Base-by-base conservation (phyloP, 2,329 filamentous ascomycete species). In the Nannizziopsis arthrosporioides region DNA sequence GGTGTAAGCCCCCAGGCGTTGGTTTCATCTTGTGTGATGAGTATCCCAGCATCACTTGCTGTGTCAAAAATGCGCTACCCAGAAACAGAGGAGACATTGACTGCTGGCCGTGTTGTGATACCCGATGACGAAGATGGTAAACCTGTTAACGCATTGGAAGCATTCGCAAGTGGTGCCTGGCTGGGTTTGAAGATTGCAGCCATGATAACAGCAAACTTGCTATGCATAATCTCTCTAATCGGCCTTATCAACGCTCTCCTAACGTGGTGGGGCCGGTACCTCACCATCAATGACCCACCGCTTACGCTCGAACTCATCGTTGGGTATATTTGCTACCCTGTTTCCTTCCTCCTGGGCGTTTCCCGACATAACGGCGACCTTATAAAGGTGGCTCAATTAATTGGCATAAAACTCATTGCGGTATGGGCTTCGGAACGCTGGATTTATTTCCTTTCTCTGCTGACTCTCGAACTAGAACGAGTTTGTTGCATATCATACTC, bases 21-120 rank as follows among this genome's bases (percentile, higher is more conserved):
- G 41, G 83, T 94, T 22, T 94, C 86, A 1, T 89, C 85, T 6
- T 94, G 88, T 62, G 88, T 94, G 64, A 95, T 95, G 89, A 89
- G 84, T 58, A 94, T 94, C 54, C 89, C 89, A 0, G 88, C 88
- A 1, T 93, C 87, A 2, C 75, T 95, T 11, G 88, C 88, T 44
- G 81, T 92, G 52, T 90, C 84, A 54, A 94, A 94, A 70, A 75
- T 94, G 58, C 83, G 89, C 49, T 94, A 84, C 64, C 89, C 89
- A 2, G 89, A 94, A 69, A 82, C 80, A 2, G 86, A 94, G 64
- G 84, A 90, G 66, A 85, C 86, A 0, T 72, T 94, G 32, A 94
- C 88, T 0, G 82, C 85, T 3, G 86, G 87, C 49, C 78, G 80
- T 14, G 82, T 92, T 27, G 80, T 90, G 37, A 77, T 94, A 19